Base-by-base conservation (phyloP, 2,329 filamentous ascomycete species). In the Cladobotryum mycophilum region DNA sequence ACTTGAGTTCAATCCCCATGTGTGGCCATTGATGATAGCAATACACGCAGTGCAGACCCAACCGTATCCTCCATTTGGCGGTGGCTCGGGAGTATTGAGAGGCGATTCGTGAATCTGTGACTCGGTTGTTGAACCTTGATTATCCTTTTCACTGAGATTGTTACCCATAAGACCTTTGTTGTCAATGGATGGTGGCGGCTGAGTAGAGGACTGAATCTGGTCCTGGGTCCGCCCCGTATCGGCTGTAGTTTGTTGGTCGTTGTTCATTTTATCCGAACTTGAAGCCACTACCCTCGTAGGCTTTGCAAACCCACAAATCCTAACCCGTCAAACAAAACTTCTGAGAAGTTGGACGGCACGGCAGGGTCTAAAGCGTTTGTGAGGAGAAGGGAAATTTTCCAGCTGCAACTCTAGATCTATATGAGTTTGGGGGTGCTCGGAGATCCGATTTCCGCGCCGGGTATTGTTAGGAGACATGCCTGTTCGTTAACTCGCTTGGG, bases 1-100 rank as follows among this genome's bases (percentile, higher is more conserved):
- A 52, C 60, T 67, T 33, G 66, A 67, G 63, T 89, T 89, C 54
- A 89, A 70, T 7, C 86, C 86, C 86, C 86, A 89, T 1, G 85
- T 88, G 61, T 89, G 85, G 7, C 76, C 80, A 61, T 86, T 87
- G 51, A 86, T 76, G 54, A 80, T 54, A 33, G 64, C 63, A 15
- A 68, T 65, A 51, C 65, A 66, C 12, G 60, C 59, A 3, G 67
- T 67, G 53, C 68, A 70, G 3, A 74, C 63, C 73, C 71, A 75
- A 30, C 71, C 73, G 56, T 84, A 85, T 13, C 82, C 82, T 40
- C 82, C 82, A 60, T 84, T 72, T 0, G 80, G 80, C 1, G 78
- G 75, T 0, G 65, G 64, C 9, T 61, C 57, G 11, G 63, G 58
- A 1, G 48, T 48, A 34, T 17, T 41, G 22, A 38, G 20, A 13